Conservation (phyloP, 2,329 filamentous ascomycete species). For the Bipolaris sorokiniana region DNA sequence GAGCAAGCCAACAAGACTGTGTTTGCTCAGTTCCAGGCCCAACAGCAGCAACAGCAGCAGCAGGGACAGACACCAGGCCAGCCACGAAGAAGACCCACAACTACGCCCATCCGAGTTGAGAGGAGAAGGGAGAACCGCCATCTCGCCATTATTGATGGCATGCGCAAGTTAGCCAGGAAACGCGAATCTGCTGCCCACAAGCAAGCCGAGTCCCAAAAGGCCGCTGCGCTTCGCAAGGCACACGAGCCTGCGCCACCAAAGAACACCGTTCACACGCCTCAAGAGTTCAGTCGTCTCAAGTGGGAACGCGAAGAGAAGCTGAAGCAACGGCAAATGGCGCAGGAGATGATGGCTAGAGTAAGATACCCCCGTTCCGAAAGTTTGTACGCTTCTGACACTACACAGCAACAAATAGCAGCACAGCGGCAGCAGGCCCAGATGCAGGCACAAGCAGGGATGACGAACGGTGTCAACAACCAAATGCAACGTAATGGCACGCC, state of each 20-base stretch:
- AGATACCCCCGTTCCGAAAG: conserved; percentile 9
- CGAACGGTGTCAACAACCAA: conserved; percentile 46
- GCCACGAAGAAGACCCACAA: conserved; percentile 69
- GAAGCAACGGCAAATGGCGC: conserved; percentile 61
- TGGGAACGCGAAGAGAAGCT: conserved; percentile 80
- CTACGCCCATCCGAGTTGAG: conserved; percentile 81
- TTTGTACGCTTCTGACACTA: conserved; percentile 17
- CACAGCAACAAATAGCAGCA: conserved; percentile 44
- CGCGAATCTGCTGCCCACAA: conserved; percentile 85
- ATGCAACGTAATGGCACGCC: conserved; percentile 52
- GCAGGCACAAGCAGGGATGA: conserved; percentile 48
- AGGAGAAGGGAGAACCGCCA: conserved; percentile 85
- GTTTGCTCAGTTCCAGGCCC: conserved; percentile 62
- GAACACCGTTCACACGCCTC: conserved; percentile 72
- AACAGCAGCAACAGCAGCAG: conserved; percentile 61
- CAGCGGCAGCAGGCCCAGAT: conserved; percentile 49
- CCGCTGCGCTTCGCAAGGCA: conserved; percentile 81
- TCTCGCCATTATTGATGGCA: conserved; percentile 86
- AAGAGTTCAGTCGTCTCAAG: conserved; percentile 88
- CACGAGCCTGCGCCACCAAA: conserved; percentile 70
- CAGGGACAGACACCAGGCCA: conserved; percentile 58
- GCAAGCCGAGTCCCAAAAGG: conserved; percentile 73
- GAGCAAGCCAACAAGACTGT: conserved; percentile 68
- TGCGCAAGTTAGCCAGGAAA: conserved; percentile 95
- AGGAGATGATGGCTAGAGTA: conserved; percentile 60